Percentiles rank a stretch among this genome's conserved stretches.
These are phyloP conservation scores for Penicillium malachiteum DNA, from an alignment of 495 filamentous ascomycete genomes.

Conservation along the genomic window DNA sequence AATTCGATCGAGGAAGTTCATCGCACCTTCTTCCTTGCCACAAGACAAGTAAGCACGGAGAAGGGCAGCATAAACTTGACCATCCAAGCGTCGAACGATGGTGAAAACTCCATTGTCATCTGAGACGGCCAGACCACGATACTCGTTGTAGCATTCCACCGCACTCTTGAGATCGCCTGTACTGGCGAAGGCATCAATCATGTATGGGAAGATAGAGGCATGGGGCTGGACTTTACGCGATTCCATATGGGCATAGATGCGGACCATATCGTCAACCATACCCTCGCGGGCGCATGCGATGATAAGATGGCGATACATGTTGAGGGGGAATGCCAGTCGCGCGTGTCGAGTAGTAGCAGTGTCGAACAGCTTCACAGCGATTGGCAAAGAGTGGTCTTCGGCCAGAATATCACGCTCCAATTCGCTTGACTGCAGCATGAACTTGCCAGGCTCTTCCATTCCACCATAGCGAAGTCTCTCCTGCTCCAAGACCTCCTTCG, in stretches of 20 bases:
- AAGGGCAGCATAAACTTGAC: conserved; percentile 81
- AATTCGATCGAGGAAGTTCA: conserved; percentile 80
- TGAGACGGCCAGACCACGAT: conserved; percentile 77
- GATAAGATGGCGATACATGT: conserved; percentile 79
- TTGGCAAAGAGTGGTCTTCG: conserved; percentile 80
- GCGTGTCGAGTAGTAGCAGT: conserved; percentile 57
- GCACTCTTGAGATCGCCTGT: conserved; percentile 79
- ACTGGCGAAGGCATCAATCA: conserved; percentile 88
- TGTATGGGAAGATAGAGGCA: conserved; percentile 78
- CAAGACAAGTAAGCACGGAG: conserved; percentile 82
- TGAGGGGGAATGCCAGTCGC: conserved; percentile 58
- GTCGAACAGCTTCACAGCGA: conserved; percentile 83
- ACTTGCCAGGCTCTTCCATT: conserved; percentile 81
- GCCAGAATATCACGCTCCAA: conserved; percentile 75
- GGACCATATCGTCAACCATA: conserved; percentile 81
- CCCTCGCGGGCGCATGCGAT: conserved; percentile 79
- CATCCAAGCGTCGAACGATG: conserved; percentile 73
- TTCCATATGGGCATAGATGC: conserved; percentile 88
- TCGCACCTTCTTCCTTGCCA: conserved; percentile 71
- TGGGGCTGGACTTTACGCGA: conserved; percentile 65
- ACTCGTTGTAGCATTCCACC: conserved; percentile 95
- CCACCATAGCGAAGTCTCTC: conserved; percentile 78
- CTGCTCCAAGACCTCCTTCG: conserved; percentile 70
- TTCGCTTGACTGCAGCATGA: conserved; percentile 85
- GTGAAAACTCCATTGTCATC: conserved; percentile 72